Evolutionary conservation across 1,284 basidiomycete species (phyloP), one percentile per base, ranked within the genome.

Genomic region (Leucoagaricus sp.): DNA sequence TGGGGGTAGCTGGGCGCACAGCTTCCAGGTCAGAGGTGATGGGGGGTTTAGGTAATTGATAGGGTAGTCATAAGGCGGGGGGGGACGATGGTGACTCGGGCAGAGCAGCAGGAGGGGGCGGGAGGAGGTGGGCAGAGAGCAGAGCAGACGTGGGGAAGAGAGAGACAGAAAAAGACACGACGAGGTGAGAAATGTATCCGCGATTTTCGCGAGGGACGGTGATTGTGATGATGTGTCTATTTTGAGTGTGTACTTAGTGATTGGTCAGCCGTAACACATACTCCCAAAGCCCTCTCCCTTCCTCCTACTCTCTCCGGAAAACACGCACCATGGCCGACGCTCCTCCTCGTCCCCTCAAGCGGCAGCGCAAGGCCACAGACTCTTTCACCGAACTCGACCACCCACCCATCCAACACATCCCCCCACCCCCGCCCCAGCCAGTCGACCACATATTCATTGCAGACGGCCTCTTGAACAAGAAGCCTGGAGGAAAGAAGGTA

Each of bases 401-500:
- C 12, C 3, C 45, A n/a, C 13, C 55, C 4, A 10, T 41, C n/a
- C 50, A 52, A 12, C 17, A 28, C 7, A 36, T 42, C 4, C n/a
- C 47, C 1, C 54, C 46, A 25, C 49, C 59, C 19, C 49, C 53
- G 29, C 50, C 60, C 12, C 59, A 61, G 7, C 65, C 64, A 10
- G 57, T 67, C 19, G 68, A 71, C 60, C 71, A 70, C 50, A 68
- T 72, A 50, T 76, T 75, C 63, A 75, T 75, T 56, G 65, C 73
- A 40, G 74, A 75, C 53, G 70, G 70, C 25, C 65, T 72, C 42
- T 61, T 69, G 21, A 61, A 65, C 21, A 75, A 73, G 66, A 73
- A 74, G 62, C 60, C 67, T 40, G 67, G 69, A 17, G 70, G 69
- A 44, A 76, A 75, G 68, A 76, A 75, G 67, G 73, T 75, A 45